Percentiles rank a stretch among this genome's conserved stretches.
phyloP scores from a whole-genome alignment of 192 early-diverging fungal species.

The Coemansia sp. region DNA sequence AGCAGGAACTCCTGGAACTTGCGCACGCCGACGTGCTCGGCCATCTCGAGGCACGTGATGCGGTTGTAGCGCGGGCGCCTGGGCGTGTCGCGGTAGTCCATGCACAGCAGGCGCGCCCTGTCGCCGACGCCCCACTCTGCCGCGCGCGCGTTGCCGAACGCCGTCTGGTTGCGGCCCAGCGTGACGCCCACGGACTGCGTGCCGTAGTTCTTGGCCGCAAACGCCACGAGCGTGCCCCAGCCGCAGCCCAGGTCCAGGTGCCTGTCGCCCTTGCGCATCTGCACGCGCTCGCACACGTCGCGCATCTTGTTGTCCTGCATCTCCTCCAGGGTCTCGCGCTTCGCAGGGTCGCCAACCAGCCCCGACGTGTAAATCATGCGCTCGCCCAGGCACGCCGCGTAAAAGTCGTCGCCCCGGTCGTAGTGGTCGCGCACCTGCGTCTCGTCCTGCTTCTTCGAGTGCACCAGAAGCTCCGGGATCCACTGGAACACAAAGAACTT shows the following conservation, averaged over 20 bases:
- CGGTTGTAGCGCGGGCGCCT: slow-evolving; percentile 84
- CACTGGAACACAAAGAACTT: slow-evolving; percentile 95
- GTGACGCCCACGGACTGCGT: slow-evolving; percentile 93
- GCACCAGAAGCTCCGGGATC: slow-evolving; percentile 97
- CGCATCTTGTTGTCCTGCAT: slow-evolving; percentile 96
- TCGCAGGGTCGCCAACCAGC: slow-evolving; percentile 72
- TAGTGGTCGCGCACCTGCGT: slow-evolving; percentile 98
- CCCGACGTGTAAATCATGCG: slow-evolving; percentile 98
- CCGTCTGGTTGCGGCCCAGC: slow-evolving; percentile 88
- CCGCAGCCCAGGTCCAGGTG: slow-evolving; percentile 98
- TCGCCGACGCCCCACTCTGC: slow-evolving; percentile 76
- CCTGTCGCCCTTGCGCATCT: slow-evolving; percentile 81
- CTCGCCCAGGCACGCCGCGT: slow-evolving; percentile 89
- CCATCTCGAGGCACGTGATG: slow-evolving; percentile 99
- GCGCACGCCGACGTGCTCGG: slow-evolving; percentile 97
- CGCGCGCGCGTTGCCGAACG: slow-evolving; percentile 82
- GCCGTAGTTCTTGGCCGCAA: slow-evolving; percentile 86
- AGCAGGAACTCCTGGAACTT: slow-evolving; percentile 86
- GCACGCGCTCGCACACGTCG: slow-evolving; percentile 80
- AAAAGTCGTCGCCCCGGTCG: slow-evolving; percentile 98
- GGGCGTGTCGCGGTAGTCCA: slow-evolving; percentile 99
- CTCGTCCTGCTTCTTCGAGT: slow-evolving; percentile 97
- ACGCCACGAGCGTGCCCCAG: slow-evolving; percentile 91
- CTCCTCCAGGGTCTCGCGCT: slow-evolving; percentile 86
- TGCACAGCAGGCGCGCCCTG: slow-evolving; percentile 79